Evolutionary conservation across 805 yeast genomes (phyloP).

Genomic region (Candida awuae): DNA sequence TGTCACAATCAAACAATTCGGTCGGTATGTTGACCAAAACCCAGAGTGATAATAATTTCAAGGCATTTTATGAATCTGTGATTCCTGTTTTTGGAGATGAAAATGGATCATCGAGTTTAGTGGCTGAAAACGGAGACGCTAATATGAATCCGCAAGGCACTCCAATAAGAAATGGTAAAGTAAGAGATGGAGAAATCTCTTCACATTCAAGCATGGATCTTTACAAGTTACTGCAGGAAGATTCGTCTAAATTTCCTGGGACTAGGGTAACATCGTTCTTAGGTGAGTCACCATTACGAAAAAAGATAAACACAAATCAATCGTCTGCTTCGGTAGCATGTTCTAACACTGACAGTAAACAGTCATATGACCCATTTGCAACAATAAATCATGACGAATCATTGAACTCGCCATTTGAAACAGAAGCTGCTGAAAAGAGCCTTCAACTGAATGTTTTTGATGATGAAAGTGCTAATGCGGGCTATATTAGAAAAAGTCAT

Average conservation of each 20-base stretch:
- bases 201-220: constrained; percentile 7
- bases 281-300: constrained; percentile 21
- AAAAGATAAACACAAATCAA: not conserved
- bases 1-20: not conserved
- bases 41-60: constrained; percentile 12
- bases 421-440: constrained; percentile 9
- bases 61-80: constrained; percentile 26
- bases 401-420: constrained; percentile 13
- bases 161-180: not conserved
- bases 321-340: not conserved
- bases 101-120: not conserved
- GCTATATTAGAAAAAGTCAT: not conserved
- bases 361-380: not conserved
- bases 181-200: constrained; percentile 1
- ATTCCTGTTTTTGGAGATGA: constrained; percentile 22
- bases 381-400: not conserved
- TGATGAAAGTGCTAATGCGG: not conserved
- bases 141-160: constrained; percentile 1
- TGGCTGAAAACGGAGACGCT: not conserved
- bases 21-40: constrained; percentile 6
- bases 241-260: constrained; percentile 27
- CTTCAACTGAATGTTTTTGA: not conserved
- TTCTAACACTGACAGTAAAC: not conserved
- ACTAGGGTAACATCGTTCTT: constrained; percentile 16
- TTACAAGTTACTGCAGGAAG: constrained; percentile 21